phyloP scores from a whole-genome alignment of 352 stramenopile species.

The Globisporangium acanthophoron region DNA sequence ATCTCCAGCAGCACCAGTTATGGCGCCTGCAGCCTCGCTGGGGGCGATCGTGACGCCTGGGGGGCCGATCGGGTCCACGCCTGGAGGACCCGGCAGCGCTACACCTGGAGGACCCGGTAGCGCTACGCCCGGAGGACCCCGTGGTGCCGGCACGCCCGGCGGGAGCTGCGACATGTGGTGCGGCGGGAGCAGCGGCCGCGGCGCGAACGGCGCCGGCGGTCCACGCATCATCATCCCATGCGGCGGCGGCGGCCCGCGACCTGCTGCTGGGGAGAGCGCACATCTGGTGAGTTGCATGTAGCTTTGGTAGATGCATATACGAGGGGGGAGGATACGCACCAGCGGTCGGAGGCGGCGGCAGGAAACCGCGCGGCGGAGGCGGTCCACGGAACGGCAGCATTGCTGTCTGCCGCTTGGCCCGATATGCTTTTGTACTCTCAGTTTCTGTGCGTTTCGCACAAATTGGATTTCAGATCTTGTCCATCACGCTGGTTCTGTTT shows the following conservation, averaged over 20 bases:
- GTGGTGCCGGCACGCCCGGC: not conserved
- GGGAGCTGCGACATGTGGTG: constrained; percentile 2
- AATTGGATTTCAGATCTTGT: no score
- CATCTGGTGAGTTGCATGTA: not conserved
- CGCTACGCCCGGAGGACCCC: not conserved
- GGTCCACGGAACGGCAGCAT: constrained; percentile 18
- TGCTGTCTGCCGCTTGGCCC: not conserved
- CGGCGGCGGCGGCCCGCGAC: not conserved
- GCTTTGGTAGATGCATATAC: not conserved
- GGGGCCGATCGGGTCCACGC: not conserved
- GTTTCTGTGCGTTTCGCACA: no score
- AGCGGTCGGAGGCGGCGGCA: constrained; percentile 4
- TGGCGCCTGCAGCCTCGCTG: not conserved
- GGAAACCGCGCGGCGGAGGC: constrained; percentile 15
- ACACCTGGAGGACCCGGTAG: not conserved
- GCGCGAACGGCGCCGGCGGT: not conserved
- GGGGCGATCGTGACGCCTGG: not conserved
- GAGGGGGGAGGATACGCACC: constrained; percentile 2
- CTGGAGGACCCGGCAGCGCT: not conserved
- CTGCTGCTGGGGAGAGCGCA: not conserved
- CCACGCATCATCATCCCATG: not conserved
- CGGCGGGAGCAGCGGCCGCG: constrained; percentile 2
- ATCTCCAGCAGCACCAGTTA: not conserved
- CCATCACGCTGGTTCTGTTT: no score
- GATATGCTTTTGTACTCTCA: no score